These are phyloP conservation scores for Orychophragmus violaceus DNA, from an alignment of 345 rosid genomes.

Conservation along the genomic window DNA sequence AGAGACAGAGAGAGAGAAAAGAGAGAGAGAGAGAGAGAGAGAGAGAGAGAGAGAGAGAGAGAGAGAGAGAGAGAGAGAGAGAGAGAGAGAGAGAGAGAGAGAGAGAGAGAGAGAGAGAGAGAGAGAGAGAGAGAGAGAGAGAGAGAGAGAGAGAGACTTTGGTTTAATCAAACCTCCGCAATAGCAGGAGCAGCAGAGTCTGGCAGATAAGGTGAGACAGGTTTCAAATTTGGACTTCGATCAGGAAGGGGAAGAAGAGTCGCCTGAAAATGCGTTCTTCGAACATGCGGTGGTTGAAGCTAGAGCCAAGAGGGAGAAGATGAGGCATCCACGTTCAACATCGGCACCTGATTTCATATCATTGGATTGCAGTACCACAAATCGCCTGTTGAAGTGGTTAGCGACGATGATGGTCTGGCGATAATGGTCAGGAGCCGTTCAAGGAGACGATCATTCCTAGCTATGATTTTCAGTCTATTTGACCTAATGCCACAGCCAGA, in stretches of 20 bases:
- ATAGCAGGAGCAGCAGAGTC: slow-evolving; percentile 37
- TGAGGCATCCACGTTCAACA: slow-evolving; percentile 48
- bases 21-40: no score
- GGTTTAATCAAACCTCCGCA: slow-evolving; percentile 42
- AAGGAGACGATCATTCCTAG: slow-evolving; percentile 76
- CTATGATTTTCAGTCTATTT: slow-evolving; percentile 85
- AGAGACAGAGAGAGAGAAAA: no score
- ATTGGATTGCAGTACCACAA: slow-evolving; percentile 49
- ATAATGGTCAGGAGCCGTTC: slow-evolving; percentile 31
- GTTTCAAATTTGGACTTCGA: slow-evolving; percentile 32
- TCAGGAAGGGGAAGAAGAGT: slow-evolving; percentile 32
- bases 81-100: no score
- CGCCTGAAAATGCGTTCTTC: slow-evolving; percentile 26
- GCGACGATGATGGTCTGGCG: slow-evolving; percentile 76
- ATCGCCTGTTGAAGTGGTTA: slow-evolving; percentile 50
- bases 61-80: no score
- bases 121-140: no score
- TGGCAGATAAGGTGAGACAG: slow-evolving; percentile 25
- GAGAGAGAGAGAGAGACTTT: no score
- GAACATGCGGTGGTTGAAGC: slow-evolving; percentile 48
- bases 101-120: no score
- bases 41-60: no score
- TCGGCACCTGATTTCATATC: slow-evolving; percentile 74
- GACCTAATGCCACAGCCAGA: slow-evolving; percentile 37
- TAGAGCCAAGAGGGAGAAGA: slow-evolving; percentile 61